These are phyloP conservation scores for Mycena albidolilacea DNA, from an alignment of 768 basidiomycete genomes.

Conservation along the genomic window DNA sequence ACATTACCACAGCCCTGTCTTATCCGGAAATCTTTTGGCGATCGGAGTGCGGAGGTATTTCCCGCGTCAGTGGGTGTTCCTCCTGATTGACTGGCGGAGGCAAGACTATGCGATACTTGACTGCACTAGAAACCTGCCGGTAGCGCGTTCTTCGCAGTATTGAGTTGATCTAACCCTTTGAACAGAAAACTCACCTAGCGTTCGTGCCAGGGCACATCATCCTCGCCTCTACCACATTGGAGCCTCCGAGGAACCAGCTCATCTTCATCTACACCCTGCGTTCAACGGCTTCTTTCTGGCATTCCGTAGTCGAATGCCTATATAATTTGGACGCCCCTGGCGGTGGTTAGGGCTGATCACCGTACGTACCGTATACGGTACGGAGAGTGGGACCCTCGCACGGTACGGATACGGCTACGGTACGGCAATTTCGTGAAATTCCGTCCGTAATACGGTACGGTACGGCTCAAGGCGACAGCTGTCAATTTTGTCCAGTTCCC, in stretches of 20 bases:
- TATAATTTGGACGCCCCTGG: not conserved
- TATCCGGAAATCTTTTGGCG: not conserved
- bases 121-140: not conserved
- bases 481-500: no score
- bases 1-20: not conserved
- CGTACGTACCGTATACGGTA: no score
- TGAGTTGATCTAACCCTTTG: not conserved
- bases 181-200: not conserved
- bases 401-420: no score
- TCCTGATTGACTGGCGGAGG: not conserved
- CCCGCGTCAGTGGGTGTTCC: not conserved
- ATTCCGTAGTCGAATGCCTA: not conserved
- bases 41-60: no score
- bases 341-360: no score
- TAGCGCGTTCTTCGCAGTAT: not conserved
- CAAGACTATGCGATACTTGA: constrained; percentile 1
- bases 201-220: constrained; percentile 13
- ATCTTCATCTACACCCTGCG: not conserved
- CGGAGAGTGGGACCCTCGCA: no score
- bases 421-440: no score
- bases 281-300: constrained; percentile 2
- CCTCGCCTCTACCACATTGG: not conserved
- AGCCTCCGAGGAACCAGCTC: not conserved
- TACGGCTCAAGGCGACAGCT: no score
- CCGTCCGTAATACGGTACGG: no score